Conservation (phyloP, 495 filamentous ascomycete species). For the Lophium mytilinum region DNA sequence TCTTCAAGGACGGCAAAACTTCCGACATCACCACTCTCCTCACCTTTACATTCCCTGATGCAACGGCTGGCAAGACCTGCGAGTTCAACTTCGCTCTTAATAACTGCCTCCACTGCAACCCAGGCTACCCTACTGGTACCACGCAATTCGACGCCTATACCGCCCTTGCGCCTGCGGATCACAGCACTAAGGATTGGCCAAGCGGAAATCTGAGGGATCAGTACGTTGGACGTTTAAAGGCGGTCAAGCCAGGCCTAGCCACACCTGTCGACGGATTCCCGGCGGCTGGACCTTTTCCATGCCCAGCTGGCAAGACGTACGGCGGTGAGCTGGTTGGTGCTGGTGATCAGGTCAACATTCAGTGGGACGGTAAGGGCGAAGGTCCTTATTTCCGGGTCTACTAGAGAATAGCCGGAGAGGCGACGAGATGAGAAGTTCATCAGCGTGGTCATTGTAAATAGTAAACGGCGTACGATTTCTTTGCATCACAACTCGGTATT, state of each 20-base stretch:
- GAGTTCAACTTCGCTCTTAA: conserved; percentile 2
- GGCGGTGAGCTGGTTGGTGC: conserved; percentile 4
- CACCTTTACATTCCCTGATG: conserved; percentile 1
- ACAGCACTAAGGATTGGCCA: background rate
- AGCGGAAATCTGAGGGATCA: background rate
- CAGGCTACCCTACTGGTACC: background rate
- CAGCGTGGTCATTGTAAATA: too few species aligned
- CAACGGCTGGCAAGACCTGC: conserved; percentile 1
- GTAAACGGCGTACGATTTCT: too few species aligned
- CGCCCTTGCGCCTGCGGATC: background rate
- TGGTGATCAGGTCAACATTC: background rate
- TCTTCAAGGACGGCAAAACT: background rate
- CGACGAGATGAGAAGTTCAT: background rate
- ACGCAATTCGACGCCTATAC: conserved; percentile 2
- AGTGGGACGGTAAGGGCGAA: conserved; percentile 1
- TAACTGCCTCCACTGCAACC: background rate
- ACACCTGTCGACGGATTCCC: background rate
- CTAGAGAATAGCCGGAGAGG: background rate
- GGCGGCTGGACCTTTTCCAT: background rate
- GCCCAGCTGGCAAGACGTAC: background rate
- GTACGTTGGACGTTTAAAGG: background rate
- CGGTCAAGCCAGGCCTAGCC: background rate
- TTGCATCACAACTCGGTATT: too few species aligned
- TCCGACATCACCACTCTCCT: conserved; percentile 2
- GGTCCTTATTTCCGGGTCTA: conserved; percentile 1